phyloP scores from a whole-genome alignment of 1,139 yeast species.

The Yamadazyma buinensis region DNA sequence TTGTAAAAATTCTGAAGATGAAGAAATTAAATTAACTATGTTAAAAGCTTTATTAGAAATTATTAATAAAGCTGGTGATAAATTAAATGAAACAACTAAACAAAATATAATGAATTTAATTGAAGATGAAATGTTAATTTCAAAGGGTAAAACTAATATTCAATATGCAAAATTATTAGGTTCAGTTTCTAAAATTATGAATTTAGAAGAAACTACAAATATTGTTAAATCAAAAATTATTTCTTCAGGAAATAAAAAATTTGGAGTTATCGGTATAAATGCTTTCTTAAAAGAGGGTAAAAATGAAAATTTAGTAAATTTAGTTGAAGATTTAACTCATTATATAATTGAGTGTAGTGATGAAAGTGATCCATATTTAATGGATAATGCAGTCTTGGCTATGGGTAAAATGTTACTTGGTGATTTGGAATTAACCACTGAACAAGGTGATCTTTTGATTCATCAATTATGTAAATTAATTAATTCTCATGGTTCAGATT shows the following conservation, averaged over 20 bases:
- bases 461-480: slow-evolving; percentile 49
- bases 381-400: slow-evolving; percentile 80
- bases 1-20: slow-evolving; percentile 51
- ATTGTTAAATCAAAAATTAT: slow-evolving; percentile 64
- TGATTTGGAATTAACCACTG: slow-evolving; percentile 22
- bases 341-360: slow-evolving; percentile 47
- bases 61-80: slow-evolving; percentile 72
- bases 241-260: slow-evolving; percentile 39
- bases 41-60: slow-evolving; percentile 83
- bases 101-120: slow-evolving; percentile 67
- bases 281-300: slow-evolving; percentile 72
- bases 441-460: slow-evolving; percentile 33
- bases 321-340: slow-evolving; percentile 43
- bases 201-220: slow-evolving; percentile 59
- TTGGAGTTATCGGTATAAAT: slow-evolving; percentile 70
- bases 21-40: slow-evolving; percentile 82
- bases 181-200: slow-evolving; percentile 65
- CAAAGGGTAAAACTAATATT: slow-evolving; percentile 57
- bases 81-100: slow-evolving; percentile 73
- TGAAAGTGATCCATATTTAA: slow-evolving; percentile 47
- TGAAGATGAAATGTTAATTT: slow-evolving; percentile 59
- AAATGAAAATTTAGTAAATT: slow-evolving; percentile 52
- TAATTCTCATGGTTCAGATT: slow-evolving; percentile 52
- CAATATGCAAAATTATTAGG: slow-evolving; percentile 80
- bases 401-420: slow-evolving; percentile 71